A percentile compares a stretch with the other conserved stretches of the same genome.
Conservation (phyloP, 2,329 filamentous ascomycete species). For the Sporothrix brasiliensis region DNA sequence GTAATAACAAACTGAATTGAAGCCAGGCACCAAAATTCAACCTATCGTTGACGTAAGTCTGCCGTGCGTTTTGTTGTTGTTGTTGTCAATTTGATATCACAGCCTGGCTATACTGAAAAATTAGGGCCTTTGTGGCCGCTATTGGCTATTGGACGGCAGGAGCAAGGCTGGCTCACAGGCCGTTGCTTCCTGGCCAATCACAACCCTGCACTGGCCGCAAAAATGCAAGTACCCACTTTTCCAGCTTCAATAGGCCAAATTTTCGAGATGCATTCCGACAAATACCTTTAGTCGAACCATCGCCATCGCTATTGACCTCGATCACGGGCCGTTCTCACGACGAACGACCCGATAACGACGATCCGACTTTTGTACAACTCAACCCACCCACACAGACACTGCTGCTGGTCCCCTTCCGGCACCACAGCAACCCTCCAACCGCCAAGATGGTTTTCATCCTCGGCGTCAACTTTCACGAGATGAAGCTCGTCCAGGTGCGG, state of each 20-base stretch:
- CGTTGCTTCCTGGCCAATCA: conserved; percentile 27
- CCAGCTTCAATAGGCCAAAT: conserved; percentile 11
- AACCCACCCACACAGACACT: not conserved
- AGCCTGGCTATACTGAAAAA: conserved; percentile 12
- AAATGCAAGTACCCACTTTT: not conserved
- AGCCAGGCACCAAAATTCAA: too few relatives aligned
- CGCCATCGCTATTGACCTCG: not conserved
- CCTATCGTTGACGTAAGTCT: not conserved
- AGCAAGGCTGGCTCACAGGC: conserved; percentile 26
- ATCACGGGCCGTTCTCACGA: not conserved
- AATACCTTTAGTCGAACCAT: not conserved
- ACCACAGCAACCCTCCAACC: not conserved
- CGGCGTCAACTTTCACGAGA: conserved; percentile 82
- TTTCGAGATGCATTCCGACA: conserved; percentile 28
- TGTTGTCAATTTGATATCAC: conserved; percentile 11
- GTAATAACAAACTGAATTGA: not conserved
- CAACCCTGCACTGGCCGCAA: not conserved
- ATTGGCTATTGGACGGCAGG: conserved; percentile 1
- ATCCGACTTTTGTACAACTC: not conserved
- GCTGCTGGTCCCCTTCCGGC: not conserved
- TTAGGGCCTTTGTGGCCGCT: conserved; percentile 15
- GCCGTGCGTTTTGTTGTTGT: not conserved
- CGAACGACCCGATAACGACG: not conserved
- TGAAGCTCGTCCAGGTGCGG: conserved; percentile 77
- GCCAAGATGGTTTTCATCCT: conserved; percentile 74